Evolutionary conservation across 306 rosid genomes (phyloP).

Genomic region (Fragaria iinumae): DNA sequence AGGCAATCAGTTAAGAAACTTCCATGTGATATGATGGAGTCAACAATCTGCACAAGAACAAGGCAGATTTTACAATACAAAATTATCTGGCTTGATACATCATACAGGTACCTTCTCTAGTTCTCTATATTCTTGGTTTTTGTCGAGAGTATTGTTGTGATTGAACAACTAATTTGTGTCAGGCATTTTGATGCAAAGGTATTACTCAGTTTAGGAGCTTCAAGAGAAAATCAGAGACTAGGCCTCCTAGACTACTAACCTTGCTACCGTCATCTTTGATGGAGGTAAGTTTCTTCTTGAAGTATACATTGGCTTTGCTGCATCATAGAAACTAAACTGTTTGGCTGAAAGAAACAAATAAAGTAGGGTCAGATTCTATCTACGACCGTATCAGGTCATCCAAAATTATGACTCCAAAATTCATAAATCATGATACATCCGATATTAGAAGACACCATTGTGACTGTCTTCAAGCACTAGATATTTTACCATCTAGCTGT

Average conservation of each 20-base stretch:
- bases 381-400: neutral
- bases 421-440: neutral
- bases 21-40: conserved; percentile 87
- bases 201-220: neutral
- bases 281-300: conserved; percentile 98
- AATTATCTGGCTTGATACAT: neutral
- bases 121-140: neutral
- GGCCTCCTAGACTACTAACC: conserved; percentile 41
- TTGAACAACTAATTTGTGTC: neutral
- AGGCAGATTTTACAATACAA: conserved; percentile 12
- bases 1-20: conserved; percentile 72
- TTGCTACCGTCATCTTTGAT: conserved; percentile 78
- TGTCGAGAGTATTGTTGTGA: neutral
- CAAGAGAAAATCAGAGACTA: conserved; percentile 8
- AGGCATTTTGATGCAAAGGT: neutral
- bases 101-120: neutral
- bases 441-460: neutral
- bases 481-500: neutral
- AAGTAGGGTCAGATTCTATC: neutral
- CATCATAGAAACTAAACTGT: conserved; percentile 82
- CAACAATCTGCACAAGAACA: conserved; percentile 64
- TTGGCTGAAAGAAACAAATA: conserved; percentile 36
- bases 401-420: too few species aligned
- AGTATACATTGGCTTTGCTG: conserved; percentile 81
- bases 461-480: neutral